phyloP scores from a whole-genome alignment of 495 filamentous ascomycete species.

The Trichocladium uniseriatum region DNA sequence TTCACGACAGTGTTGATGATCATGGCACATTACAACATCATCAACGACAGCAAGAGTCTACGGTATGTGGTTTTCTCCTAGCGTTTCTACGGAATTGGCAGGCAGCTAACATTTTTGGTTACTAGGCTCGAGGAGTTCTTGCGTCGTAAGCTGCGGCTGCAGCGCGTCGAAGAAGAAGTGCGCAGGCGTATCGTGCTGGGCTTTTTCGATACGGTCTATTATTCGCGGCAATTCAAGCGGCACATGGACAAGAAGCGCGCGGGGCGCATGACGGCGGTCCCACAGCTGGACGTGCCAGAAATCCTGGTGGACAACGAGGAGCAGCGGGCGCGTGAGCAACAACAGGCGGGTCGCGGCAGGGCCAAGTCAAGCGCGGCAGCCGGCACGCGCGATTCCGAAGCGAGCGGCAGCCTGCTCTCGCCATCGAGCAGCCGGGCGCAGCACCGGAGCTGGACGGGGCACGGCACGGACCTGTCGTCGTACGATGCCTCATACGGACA shows the following conservation, averaged over 20 bases:
- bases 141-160: constrained; percentile 77
- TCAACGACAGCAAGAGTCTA: constrained; percentile 92
- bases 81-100: neutral
- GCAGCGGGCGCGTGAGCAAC: constrained; percentile 13
- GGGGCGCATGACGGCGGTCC: constrained; percentile 64
- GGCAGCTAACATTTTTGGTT: neutral
- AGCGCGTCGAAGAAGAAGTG: constrained; percentile 94
- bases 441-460: constrained; percentile 33
- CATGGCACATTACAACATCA: constrained; percentile 96
- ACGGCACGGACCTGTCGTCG: constrained; percentile 31
- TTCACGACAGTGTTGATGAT: constrained; percentile 96
- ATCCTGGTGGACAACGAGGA: constrained; percentile 73
- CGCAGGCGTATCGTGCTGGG: constrained; percentile 78
- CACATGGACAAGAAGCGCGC: constrained; percentile 56
- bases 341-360: constrained; percentile 5
- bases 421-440: constrained; percentile 29
- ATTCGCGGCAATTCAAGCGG: constrained; percentile 71
- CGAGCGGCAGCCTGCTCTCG: constrained; percentile 21
- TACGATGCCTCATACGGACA: constrained; percentile 35
- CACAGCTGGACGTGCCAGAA: constrained; percentile 78
- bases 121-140: constrained; percentile 83
- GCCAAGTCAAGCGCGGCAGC: constrained; percentile 1
- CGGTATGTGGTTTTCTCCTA: constrained; percentile 39
- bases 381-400: neutral
- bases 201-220: constrained; percentile 94